Percentiles rank a stretch among this genome's conserved stretches.
Evolutionary conservation across 2,329 filamentous ascomycete genomes (phyloP).

Genomic region (Cyphellophora europaea): DNA sequence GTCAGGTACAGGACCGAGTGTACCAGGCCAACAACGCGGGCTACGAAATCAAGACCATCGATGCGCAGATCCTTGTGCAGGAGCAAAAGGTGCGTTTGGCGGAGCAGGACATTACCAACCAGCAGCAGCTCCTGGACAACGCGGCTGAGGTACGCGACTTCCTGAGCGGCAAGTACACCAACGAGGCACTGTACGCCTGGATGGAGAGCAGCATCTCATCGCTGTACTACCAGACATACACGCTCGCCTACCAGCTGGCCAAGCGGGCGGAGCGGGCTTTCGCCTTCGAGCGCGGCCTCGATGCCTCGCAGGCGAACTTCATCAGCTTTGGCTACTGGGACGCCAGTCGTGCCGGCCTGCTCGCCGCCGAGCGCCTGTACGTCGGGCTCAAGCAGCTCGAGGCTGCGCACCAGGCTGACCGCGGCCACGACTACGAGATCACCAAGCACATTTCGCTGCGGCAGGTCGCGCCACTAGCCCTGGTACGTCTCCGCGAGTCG

Average conservation of each 20-base stretch:
- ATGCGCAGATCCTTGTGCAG: conserved; percentile 20
- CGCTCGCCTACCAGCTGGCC: conserved; percentile 18
- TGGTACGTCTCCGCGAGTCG: conserved; percentile 19
- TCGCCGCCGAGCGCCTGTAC: conserved; percentile 20
- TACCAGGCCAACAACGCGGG: conserved; percentile 21
- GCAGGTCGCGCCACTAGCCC: conserved; percentile 19
- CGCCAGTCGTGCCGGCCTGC: conserved; percentile 17
- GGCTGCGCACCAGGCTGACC: conserved; percentile 15
- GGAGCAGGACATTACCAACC: conserved; percentile 18
- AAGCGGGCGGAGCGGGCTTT: conserved; percentile 19
- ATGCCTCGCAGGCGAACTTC: conserved; percentile 23
- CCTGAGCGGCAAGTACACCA: conserved; percentile 23
- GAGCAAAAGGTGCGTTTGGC: conserved; percentile 9
- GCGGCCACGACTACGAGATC: conserved; percentile 22
- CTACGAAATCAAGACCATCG: conserved; percentile 21
- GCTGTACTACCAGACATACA: conserved; percentile 19
- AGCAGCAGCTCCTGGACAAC: conserved; percentile 15
- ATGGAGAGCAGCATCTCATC: conserved; percentile 10
- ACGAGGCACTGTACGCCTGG: conserved; percentile 22
- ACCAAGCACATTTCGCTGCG: conserved; percentile 24
- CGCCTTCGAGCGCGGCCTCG: conserved; percentile 16
- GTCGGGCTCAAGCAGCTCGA: conserved; percentile 20
- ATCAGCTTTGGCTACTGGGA: conserved; percentile 20
- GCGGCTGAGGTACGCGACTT: conserved; percentile 15
- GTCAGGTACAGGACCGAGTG: conserved; percentile 20